Evolutionary conservation across 2,329 filamentous ascomycete genomes (phyloP), one percentile per base, ranked within the genome.

Genomic region (Colletotrichum liaoningense): DNA sequence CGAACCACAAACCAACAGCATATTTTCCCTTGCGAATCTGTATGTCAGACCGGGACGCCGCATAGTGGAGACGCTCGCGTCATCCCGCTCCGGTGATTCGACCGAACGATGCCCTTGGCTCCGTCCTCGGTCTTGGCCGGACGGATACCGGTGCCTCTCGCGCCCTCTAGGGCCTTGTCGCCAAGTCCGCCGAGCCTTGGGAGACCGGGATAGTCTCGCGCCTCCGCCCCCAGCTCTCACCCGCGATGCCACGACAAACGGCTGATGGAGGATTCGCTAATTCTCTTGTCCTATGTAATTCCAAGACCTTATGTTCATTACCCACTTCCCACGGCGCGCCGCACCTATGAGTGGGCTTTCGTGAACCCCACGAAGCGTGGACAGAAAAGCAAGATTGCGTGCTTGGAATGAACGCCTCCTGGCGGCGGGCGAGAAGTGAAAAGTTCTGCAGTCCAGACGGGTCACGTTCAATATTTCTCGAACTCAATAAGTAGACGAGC

Each of bases 231-330:
- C 46, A 16, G 26, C 42, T 63, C 42, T 28, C 58, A 46, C 26
- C 56, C 16, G 46, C 26, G 19, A 60, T 60, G 38, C 9, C 33
- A 28, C 54, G 26, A 33, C n/a, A 26, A 63, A 22, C 33, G 7
- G 28, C 49, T 56, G 49, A 28, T 38, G 49, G 62, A 62, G 67
- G 67, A 49, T 65, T 58, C 71, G 35, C 62, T 66, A 57, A 71
- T 56, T n/a, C 60, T 73, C 71, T 73, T 73, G 71, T 71, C 71
- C 46, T 73, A 73, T 67, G 71, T 73, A 66, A 70, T 73, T 55
- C 67, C 70, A 66, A 73, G 71, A 70, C 56, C 62, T 33, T 56
- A 42, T 24, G 16, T 4, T 5, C 5, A 42, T 60, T 49, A 8
- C 7, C 26, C 38, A 26, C 46, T 28, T 54, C 14, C 30, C 33